phyloP scores from a whole-genome alignment of 768 basidiomycete species.

The Fomitopsis serialis region DNA sequence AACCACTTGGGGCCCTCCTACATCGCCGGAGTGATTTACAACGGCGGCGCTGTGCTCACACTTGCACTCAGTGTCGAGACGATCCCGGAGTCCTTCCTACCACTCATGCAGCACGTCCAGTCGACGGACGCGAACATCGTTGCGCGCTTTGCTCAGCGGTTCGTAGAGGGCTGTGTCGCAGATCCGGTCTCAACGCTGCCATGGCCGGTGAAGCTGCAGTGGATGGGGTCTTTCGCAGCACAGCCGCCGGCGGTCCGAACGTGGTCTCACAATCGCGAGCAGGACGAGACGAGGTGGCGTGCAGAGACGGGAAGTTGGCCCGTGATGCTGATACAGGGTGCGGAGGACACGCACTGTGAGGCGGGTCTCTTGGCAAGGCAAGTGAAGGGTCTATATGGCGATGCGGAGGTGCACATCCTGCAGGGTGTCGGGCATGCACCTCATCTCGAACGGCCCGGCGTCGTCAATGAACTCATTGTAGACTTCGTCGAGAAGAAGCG shows the following conservation, averaged over 20 bases:
- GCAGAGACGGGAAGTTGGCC: constrained; percentile 11
- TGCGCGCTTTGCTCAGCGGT: constrained; percentile 7
- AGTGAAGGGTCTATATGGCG: constrained; percentile 9
- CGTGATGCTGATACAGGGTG: constrained; percentile 20
- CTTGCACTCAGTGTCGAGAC: constrained; percentile 3
- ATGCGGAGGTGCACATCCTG: constrained; percentile 13
- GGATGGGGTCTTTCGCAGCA: constrained; percentile 17
- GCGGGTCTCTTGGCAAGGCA: constrained; percentile 11
- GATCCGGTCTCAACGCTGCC: constrained; percentile 10
- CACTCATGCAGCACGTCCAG: constrained; percentile 6
- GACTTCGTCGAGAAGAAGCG: constrained; percentile 17
- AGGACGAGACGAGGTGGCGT: constrained; percentile 18
- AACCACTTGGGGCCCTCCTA: constrained; percentile 14
- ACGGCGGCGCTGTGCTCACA: constrained; percentile 18
- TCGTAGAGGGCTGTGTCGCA: constrained; percentile 20
- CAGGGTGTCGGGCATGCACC: constrained; percentile 19
- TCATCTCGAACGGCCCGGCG: constrained; percentile 16
- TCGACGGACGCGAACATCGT: constrained; percentile 12
- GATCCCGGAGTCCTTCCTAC: neutral
- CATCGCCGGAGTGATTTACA: constrained; percentile 18
- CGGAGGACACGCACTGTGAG: constrained; percentile 14
- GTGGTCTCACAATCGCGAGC: constrained; percentile 12
- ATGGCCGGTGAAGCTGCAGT: constrained; percentile 13
- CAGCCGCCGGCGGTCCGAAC: constrained; percentile 17
- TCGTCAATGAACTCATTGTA: constrained; percentile 9